A percentile compares a stretch with the other conserved stretches of the same genome.
Evolutionary conservation across 2,329 filamentous ascomycete genomes (phyloP).

Genomic region (Paramyrothecium roridum): DNA sequence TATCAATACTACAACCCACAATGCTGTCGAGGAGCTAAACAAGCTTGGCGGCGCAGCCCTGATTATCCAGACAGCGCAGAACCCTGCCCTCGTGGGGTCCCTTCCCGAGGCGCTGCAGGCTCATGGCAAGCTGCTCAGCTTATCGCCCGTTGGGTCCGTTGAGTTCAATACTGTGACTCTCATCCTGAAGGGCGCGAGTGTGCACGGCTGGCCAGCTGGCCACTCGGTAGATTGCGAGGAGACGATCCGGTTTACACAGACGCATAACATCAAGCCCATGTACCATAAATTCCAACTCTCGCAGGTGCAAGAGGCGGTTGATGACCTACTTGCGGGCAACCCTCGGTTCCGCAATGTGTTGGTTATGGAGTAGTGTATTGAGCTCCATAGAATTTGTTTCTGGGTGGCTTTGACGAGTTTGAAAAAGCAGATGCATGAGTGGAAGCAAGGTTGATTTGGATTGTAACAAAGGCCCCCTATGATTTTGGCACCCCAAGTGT

Average conservation of each 20-base stretch:
- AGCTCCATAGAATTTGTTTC: too few relatives aligned
- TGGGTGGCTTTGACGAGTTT: too few relatives aligned
- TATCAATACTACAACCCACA: background rate
- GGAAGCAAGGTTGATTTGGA: too few relatives aligned
- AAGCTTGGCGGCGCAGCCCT: too few relatives aligned
- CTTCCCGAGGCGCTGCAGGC: too few relatives aligned
- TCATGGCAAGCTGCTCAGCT: background rate
- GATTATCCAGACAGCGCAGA: too few relatives aligned
- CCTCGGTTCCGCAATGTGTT: conserved; percentile 20
- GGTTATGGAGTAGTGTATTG: background rate
- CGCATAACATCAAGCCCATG: background rate
- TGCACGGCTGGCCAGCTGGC: background rate
- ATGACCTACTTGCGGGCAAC: conserved; percentile 17
- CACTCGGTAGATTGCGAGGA: background rate
- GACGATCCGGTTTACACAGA: background rate
- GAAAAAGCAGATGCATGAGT: too few relatives aligned
- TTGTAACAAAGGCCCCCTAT: too few relatives aligned
- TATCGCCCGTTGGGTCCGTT: background rate
- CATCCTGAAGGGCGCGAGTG: background rate
- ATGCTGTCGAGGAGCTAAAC: too few relatives aligned
- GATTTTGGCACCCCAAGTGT: too few relatives aligned
- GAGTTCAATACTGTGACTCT: background rate
- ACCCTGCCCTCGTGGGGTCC: too few relatives aligned
- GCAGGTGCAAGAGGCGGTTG: background rate
- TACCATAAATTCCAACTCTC: background rate